Conservation (phyloP, 192 early-diverging fungal genomes). For the Entrophospora sp. region DNA sequence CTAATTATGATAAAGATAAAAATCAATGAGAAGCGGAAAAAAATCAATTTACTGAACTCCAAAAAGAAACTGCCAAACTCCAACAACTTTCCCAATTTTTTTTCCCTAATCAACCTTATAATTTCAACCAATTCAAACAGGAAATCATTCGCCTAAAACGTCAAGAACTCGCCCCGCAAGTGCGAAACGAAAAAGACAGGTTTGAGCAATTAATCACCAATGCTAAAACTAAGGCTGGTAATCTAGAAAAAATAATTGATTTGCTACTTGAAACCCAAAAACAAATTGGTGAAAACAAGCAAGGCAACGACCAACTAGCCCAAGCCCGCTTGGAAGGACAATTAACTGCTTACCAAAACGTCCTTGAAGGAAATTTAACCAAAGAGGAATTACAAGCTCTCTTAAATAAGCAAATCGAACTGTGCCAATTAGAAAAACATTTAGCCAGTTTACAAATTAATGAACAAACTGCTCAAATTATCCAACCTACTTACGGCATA, state of each 20-base stretch:
- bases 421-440: background rate
- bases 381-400: background rate
- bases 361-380: background rate
- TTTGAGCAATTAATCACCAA: background rate
- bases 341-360: background rate
- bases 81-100: background rate
- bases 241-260: background rate
- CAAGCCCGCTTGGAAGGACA: background rate
- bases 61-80: no score
- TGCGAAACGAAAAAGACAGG: background rate
- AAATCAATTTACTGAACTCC: no score
- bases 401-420: background rate
- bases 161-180: background rate
- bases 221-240: background rate
- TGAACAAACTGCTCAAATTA: no score
- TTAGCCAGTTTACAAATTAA: background rate
- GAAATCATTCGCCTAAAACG: background rate
- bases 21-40: no score
- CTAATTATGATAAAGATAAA: no score
- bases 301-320: background rate
- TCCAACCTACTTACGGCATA: no score
- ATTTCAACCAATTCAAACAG: background rate
- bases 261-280: background rate
- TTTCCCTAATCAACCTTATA: background rate
- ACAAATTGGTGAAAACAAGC: background rate